phyloP scores from a whole-genome alignment of 306 rosid genomes.

The Vicia sativa region DNA sequence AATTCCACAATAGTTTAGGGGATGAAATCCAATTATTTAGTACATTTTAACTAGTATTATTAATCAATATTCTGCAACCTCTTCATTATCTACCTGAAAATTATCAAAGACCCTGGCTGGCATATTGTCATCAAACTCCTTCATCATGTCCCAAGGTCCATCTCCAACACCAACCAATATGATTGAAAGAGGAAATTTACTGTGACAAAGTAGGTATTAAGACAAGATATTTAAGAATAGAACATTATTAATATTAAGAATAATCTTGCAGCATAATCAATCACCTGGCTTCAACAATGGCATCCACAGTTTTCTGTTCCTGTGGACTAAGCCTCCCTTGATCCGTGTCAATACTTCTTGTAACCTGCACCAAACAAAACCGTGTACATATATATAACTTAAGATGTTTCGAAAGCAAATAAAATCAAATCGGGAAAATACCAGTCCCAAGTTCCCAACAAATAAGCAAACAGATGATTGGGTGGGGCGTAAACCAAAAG shows the following conservation, averaged over 20 bases:
- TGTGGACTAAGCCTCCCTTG: constrained; percentile 79
- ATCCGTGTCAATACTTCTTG: constrained; percentile 89
- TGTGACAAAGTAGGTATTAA: constrained; percentile 45
- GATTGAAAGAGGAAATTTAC: constrained; percentile 91
- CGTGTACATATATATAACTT: not conserved
- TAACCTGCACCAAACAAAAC: constrained; percentile 61
- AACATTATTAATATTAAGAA: not conserved
- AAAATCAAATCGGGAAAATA: not conserved
- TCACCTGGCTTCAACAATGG: constrained; percentile 96
- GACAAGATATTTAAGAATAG: constrained; percentile 34
- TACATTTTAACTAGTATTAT: constrained; percentile 10
- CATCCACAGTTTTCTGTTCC: constrained; percentile 86
- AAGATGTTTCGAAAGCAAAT: constrained; percentile 20
- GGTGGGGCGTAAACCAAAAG: constrained; percentile 6
- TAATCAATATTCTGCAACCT: constrained; percentile 1
- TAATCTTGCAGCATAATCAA: constrained; percentile 38
- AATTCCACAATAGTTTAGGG: constrained; percentile 20
- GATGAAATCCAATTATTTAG: constrained; percentile 24
- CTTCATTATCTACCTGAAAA: constrained; percentile 67
- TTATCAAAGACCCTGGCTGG: constrained; percentile 89
- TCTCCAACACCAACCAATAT: constrained; percentile 96
- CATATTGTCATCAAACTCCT: constrained; percentile 90
- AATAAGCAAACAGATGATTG: constrained; percentile 6
- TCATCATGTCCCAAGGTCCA: constrained; percentile 99
- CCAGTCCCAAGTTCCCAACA: not conserved